These are phyloP conservation scores for Apiospora rasikravindrae DNA, from an alignment of 2,329 filamentous ascomycete species.

Conservation along the genomic window DNA sequence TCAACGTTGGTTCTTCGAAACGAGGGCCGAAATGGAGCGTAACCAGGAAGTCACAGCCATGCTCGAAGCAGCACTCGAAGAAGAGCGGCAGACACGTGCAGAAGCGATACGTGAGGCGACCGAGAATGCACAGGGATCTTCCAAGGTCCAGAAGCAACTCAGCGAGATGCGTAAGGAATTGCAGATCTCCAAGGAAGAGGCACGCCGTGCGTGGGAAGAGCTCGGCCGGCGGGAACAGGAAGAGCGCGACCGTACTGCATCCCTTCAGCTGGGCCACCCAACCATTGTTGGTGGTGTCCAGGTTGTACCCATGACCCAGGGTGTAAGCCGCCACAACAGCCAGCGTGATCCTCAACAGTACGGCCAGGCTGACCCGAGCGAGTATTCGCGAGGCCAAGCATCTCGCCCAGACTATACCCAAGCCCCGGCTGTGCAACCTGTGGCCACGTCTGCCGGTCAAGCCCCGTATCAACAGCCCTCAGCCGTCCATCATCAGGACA, in stretches of 20 bases:
- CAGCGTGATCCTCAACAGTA: slow-evolving; percentile 46
- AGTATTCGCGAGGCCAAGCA: slow-evolving; percentile 36
- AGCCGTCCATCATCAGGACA: slow-evolving; percentile 51
- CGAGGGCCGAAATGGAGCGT: slow-evolving; percentile 83
- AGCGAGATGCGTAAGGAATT: slow-evolving; percentile 91
- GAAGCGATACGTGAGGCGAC: slow-evolving; percentile 71
- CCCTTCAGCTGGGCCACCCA: slow-evolving; percentile 85
- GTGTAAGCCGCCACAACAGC: slow-evolving; percentile 61
- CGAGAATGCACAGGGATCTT: slow-evolving; percentile 70
- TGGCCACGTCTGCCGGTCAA: slow-evolving; percentile 44
- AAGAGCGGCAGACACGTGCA: slow-evolving; percentile 72
- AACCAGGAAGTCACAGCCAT: slow-evolving; percentile 82
- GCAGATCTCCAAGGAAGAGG: slow-evolving; percentile 94
- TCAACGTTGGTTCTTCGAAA: slow-evolving; percentile 98
- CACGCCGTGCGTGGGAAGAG: slow-evolving; percentile 95
- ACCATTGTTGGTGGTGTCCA: slow-evolving; percentile 92
- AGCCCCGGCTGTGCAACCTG: slow-evolving; percentile 49
- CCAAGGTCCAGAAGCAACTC: slow-evolving; percentile 76
- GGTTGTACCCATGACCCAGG: slow-evolving; percentile 89
- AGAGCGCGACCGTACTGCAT: slow-evolving; percentile 83
- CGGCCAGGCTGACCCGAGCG: slow-evolving; percentile 38
- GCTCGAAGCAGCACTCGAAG: slow-evolving; percentile 75
- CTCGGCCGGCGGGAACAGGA: slow-evolving; percentile 91
- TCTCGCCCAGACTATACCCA: slow-evolving; percentile 46
- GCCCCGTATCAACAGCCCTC: slow-evolving; percentile 48